phyloP scores from a whole-genome alignment of 106 monocot species.

The Apostasia ramifera region DNA sequence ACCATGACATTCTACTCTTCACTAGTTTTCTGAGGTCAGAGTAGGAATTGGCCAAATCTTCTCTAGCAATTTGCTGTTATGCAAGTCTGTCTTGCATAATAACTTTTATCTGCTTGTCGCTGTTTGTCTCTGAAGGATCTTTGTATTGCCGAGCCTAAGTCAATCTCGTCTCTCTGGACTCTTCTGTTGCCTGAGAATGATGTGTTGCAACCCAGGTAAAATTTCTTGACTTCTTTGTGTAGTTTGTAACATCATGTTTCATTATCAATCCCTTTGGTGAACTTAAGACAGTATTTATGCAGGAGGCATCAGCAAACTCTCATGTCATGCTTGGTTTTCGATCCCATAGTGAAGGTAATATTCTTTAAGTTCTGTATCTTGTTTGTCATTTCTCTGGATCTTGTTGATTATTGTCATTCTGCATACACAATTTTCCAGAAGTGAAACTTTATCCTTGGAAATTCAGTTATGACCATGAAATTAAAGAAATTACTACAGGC shows the following conservation, averaged over 20 bases:
- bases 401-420: not conserved
- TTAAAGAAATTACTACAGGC: not conserved
- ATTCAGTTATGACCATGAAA: no score
- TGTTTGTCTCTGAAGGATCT: constrained; percentile 52
- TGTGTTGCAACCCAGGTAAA: constrained; percentile 68
- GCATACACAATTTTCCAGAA: not conserved
- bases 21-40: not conserved
- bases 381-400: not conserved
- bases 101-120: constrained; percentile 5
- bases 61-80: not conserved
- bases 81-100: not conserved
- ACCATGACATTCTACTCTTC: not conserved
- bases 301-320: constrained; percentile 73
- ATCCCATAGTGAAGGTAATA: constrained; percentile 85
- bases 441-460: no score
- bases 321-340: constrained; percentile 86
- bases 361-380: not conserved
- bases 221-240: not conserved
- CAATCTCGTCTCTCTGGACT: constrained; percentile 79
- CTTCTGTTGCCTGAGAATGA: constrained; percentile 83
- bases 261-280: not conserved
- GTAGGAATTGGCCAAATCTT: not conserved
- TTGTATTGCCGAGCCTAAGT: constrained; percentile 80
- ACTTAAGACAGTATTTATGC: constrained; percentile 11
- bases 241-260: constrained; percentile 5